Evolutionary conservation across 2,329 filamentous ascomycete species (phyloP).

Genomic region (Penicillium sp.): DNA sequence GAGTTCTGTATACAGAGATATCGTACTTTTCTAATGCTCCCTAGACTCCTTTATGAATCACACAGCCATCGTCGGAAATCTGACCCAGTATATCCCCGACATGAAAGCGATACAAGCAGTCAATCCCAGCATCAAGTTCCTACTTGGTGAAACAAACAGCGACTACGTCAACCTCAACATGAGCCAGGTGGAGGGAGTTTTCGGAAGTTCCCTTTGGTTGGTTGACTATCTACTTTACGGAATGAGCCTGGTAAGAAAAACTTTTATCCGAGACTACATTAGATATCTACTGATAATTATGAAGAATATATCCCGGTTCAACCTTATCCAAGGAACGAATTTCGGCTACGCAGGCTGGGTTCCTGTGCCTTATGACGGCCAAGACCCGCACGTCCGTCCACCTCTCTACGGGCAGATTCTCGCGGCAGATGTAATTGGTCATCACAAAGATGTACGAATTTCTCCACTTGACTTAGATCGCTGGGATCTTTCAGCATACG

Average conservation of each 20-base stretch:
- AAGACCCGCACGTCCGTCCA: slow-evolving; percentile 11
- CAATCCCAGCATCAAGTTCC: slow-evolving; percentile 10
- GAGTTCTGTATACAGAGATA: background rate
- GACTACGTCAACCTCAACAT: slow-evolving; percentile 20
- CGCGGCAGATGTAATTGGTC: slow-evolving; percentile 16
- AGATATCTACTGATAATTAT: background rate
- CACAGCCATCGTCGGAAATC: slow-evolving; percentile 10
- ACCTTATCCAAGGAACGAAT: slow-evolving; percentile 20
- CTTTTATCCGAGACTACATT: background rate
- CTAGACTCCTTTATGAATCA: slow-evolving; percentile 21
- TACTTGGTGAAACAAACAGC: slow-evolving; percentile 19
- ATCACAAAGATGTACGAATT: slow-evolving; percentile 10
- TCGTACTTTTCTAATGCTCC: background rate
- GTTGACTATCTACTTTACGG: slow-evolving; percentile 18
- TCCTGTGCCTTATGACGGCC: slow-evolving; percentile 11
- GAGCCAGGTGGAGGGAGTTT: slow-evolving; percentile 16
- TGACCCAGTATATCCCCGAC: slow-evolving; percentile 14
- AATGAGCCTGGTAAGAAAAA: slow-evolving; percentile 13
- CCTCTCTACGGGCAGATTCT: slow-evolving; percentile 18
- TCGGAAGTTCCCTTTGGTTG: slow-evolving; percentile 18
- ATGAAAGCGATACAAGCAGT: slow-evolving; percentile 7
- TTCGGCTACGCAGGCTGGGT: slow-evolving; percentile 19
- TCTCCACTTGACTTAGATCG: slow-evolving; percentile 8
- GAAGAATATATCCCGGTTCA: slow-evolving; percentile 17
- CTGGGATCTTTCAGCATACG: slow-evolving; percentile 15